Base-by-base conservation (phyloP, 768 basidiomycete genomes). In the Pholiota molesta region DNA sequence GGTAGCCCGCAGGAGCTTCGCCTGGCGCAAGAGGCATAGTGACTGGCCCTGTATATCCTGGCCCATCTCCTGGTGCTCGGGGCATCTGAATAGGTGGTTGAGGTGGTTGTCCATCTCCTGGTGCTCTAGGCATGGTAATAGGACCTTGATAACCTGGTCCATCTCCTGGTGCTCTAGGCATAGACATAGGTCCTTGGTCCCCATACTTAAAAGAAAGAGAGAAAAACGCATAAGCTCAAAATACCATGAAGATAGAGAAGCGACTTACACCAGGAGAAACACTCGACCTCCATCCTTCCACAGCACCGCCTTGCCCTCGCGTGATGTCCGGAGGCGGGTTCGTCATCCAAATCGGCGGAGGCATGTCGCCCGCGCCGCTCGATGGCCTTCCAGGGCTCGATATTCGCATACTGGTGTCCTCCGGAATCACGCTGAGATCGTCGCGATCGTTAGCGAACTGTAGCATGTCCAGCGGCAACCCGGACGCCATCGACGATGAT, bases 341-440 rank as follows among this genome's bases (percentile, higher is more conserved):
- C 35, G 35, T 37, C 35, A 37, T 37, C 35, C 35, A 37, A 9
- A 11, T 16, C 35, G 35, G 35, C 35, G 35, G 35, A 8, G 35
- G 35, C 35, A 37, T 37, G 13, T 37, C 35, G 10, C 35, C 35
- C n/a, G 47, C 47, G 14, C 47, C 26, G 47, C 47, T 49, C 13
- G 5, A 14, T 10, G 47, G 37, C 19, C 28, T 26, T 28, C 17
- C 55, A 2, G 62, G 62, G 14, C 60, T 59, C 14, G 54, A 13
- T 19, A 19, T 57, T 16, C 55, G 35, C 17, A 39, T 52, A 42
- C 62, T 66, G 8, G 61, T 59, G 19, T 66, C 67, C 21, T 69
- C 68, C 3, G 59, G 63, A 21, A 69, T 69, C 14, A 62, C 65
- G 35, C 63, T 59, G n/a, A 69, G 53, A 17, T 53, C 63, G 35